These are phyloP conservation scores for Kodamaea nitidulidarum DNA, from an alignment of 805 yeast species.

Conservation along the genomic window DNA sequence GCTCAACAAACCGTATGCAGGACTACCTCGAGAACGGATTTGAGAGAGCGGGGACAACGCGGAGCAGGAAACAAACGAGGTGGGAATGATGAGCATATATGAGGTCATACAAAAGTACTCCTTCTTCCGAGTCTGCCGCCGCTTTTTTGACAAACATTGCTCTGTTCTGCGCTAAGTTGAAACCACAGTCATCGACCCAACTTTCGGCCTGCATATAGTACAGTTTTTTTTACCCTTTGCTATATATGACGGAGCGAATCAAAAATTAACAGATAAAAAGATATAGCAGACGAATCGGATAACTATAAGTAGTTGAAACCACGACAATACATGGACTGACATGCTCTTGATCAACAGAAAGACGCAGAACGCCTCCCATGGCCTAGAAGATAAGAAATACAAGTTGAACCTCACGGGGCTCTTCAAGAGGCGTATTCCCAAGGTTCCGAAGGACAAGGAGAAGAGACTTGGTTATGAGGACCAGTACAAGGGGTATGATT, in stretches of 20 bases:
- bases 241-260: slow-evolving; percentile 1
- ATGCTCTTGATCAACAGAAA: slow-evolving; percentile 12
- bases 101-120: too few relatives aligned
- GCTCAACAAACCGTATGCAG: not conserved
- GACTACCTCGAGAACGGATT: too few relatives aligned
- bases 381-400: slow-evolving; percentile 7
- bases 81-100: too few relatives aligned
- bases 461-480: too few relatives aligned
- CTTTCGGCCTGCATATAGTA: not conserved
- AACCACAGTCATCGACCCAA: not conserved
- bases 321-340: slow-evolving; percentile 1
- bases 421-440: slow-evolving; percentile 12
- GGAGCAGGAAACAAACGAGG: too few relatives aligned
- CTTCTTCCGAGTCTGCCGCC: too few relatives aligned
- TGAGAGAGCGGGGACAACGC: too few relatives aligned
- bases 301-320: too few relatives aligned
- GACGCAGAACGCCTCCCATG: slow-evolving; percentile 4
- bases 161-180: too few relatives aligned
- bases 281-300: too few relatives aligned
- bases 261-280: not conserved
- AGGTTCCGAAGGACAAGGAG: slow-evolving; percentile 3
- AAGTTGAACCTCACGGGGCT: slow-evolving; percentile 12
- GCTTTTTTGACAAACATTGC: too few relatives aligned
- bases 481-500: not conserved
- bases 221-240: not conserved